phyloP scores from a whole-genome alignment of 2,329 filamentous ascomycete genomes.

The Arachnomyces sp. region DNA sequence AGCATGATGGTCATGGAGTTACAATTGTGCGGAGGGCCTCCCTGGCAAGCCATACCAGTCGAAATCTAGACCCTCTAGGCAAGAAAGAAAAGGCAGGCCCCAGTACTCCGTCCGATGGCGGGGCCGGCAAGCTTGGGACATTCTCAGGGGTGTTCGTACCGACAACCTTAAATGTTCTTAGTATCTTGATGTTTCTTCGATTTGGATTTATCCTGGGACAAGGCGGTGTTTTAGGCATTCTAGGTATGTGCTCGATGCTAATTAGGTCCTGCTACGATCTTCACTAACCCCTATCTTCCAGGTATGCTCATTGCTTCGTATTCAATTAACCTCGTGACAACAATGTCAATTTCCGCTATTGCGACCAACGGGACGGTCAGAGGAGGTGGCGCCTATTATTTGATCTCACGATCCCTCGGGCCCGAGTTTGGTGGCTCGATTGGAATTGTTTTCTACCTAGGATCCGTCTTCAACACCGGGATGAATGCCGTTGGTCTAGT shows the following conservation, averaged over 20 bases:
- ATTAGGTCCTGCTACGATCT: conserved; percentile 2
- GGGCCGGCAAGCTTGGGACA: conserved; percentile 60
- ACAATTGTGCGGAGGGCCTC: conserved; percentile 10
- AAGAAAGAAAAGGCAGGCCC: conserved; percentile 25
- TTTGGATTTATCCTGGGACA: conserved; percentile 81
- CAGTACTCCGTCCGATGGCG: conserved; percentile 6
- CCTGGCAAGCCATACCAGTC: conserved; percentile 10
- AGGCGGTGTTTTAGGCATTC: conserved; percentile 68
- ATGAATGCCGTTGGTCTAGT: conserved; percentile 82
- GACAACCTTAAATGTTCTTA: conserved; percentile 80
- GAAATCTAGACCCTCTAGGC: conserved; percentile 15
- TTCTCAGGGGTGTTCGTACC: conserved; percentile 79
- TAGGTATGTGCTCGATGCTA: conserved; percentile 54
- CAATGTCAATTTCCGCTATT: conserved; percentile 78
- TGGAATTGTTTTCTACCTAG: conserved; percentile 81
- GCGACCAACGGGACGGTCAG: conserved; percentile 85
- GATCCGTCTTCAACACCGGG: conserved; percentile 78
- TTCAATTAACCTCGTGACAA: conserved; percentile 72
- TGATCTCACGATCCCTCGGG: conserved; percentile 77
- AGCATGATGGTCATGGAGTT: conserved; percentile 4
- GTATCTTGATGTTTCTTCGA: conserved; percentile 85
- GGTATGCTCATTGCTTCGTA: conserved; percentile 70
- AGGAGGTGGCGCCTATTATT: conserved; percentile 79
- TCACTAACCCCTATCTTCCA: conserved; percentile 27
- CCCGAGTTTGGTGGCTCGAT: conserved; percentile 87